Evolutionary conservation across 345 rosid genomes (phyloP).

Genomic region (Euphorbia tirucalli): DNA sequence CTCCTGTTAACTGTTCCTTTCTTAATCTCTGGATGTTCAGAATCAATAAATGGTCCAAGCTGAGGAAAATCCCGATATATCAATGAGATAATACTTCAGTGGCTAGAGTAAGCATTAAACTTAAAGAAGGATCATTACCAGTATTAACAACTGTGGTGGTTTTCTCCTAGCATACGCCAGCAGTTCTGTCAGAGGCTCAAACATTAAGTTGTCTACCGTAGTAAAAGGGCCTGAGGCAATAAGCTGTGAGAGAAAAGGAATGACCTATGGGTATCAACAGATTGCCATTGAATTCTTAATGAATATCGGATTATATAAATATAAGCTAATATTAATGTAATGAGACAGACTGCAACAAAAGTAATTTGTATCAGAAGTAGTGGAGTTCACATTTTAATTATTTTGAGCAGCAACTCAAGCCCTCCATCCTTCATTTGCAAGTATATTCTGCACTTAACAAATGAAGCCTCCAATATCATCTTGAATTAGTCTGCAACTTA

Average conservation of each 20-base stretch:
- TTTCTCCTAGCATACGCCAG: conserved; percentile 79
- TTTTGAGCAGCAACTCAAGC: too few species aligned
- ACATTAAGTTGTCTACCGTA: conserved; percentile 71
- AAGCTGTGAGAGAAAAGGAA: conserved; percentile 41
- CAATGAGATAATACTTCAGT: conserved; percentile 8
- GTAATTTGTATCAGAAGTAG: neutral
- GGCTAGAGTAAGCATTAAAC: neutral
- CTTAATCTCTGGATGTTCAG: conserved; percentile 79
- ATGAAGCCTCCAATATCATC: neutral
- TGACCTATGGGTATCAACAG: conserved; percentile 7
- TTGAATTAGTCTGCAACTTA: too few species aligned
- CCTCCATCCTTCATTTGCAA: too few species aligned
- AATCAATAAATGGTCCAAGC: conserved; percentile 92
- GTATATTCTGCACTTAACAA: too few species aligned
- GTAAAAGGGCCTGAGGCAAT: conserved; percentile 93
- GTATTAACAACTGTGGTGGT: conserved; percentile 71
- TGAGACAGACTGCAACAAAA: neutral
- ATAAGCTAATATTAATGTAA: neutral
- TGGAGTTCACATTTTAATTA: too few species aligned
- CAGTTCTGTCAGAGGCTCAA: conserved; percentile 87
- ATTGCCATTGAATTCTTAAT: conserved; percentile 5
- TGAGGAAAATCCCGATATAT: conserved; percentile 34
- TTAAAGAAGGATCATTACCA: conserved; percentile 38
- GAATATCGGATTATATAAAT: neutral
- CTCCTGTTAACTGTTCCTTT: conserved; percentile 60